Base-by-base conservation (phyloP, 192 early-diverging fungal species). In the Polychytrium aggregatum region DNA sequence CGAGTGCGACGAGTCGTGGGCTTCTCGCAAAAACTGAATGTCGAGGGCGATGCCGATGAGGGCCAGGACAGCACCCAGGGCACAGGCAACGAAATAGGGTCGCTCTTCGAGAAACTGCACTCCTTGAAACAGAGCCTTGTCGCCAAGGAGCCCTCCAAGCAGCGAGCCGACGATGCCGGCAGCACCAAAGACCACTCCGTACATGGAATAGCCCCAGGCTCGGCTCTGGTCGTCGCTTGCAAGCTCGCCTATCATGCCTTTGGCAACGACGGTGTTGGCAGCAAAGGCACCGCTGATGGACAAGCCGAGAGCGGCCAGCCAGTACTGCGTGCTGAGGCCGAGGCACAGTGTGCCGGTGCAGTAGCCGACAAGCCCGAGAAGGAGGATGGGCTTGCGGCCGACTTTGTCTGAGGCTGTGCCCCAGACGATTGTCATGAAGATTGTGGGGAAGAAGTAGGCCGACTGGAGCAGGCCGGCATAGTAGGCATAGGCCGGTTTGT, bases 221-320 rank as follows among this genome's bases (percentile, higher is more conserved):
- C 61, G 41, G 21, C 54, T 39, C 7, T 20, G 5, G 22, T 69
- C 67, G 40, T 64, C 59, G 4, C 39, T 29, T 2, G 59, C 52
- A 6, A 69, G 37, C 44, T 69, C 58, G 16, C 62, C 67, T 35
- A 69, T 69, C 61, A 64, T 64, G 17, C 59, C 59, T 46, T 69
- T 69, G 45, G 67, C 67, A 11, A 69, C 62, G 22, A 62, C 56
- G 14, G 58, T 40, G 35, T 57, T 55, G 24, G 55, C 56, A 8
- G 62, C 59, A 45, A 64, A 69, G 41, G 53, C 48, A 21, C 67
- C 67, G 5, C 59, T 64, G 17, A 61, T 10, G 37, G 50, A 52
- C 25, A 69, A 49, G 9, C 50, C 16, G 8, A 61, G 8, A n/a
- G 60, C 11, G 2, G 59, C 33, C 3, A 51, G 16, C 17, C 30